Evolutionary conservation across 805 yeast genomes (phyloP), one percentile per base, ranked within the genome.

Genomic region (Pichia thaimueangensis): DNA sequence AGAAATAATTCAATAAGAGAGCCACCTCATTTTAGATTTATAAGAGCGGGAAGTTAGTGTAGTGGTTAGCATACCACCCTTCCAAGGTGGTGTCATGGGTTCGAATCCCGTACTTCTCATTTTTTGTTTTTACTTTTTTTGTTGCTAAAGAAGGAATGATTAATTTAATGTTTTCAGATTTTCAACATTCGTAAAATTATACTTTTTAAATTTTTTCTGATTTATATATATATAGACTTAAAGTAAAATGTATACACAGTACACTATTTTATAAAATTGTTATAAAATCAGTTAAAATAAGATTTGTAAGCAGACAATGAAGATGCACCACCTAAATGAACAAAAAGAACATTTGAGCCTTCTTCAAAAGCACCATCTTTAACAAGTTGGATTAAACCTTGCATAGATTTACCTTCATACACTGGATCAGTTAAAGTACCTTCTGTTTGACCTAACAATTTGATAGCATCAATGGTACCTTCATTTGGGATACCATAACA

Each of bases 61-160:
- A 82, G 86, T 79, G 89, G 91, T 78, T 80, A 82, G 78, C 86
- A 82, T 82, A 70, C 78, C 76, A 78, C 87, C 88, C 88, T 82
- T 83, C 89, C 89, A 82, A 83, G 89, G 87, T 78, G 78, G 82
- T 70, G 89, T 78, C 86, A 80, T 76, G 89, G 88, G 91, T 82
- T 82, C 91, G 88, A 82, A 80, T 82, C 91, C 83, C 87, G 82
- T 78, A 79, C 80, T 81, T 78, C 80, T 80, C 86, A 78, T 51
- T 41, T 44, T 32, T 42, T 29, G 25, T 19, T 16, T 6, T n/a
- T n/a, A n/a, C n/a, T n/a, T 28, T 34, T 28, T 34, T 34, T 17
- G 12, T 20, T 30, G 5, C 13, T 10, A 21, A 12, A 29, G 8
- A 8, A 9, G 15, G n/a, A n/a, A n/a, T n/a, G n/a, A n/a, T n/a